Evolutionary conservation across 768 basidiomycete species (phyloP).

Genomic region (Erythrobasidium yunnanense): DNA sequence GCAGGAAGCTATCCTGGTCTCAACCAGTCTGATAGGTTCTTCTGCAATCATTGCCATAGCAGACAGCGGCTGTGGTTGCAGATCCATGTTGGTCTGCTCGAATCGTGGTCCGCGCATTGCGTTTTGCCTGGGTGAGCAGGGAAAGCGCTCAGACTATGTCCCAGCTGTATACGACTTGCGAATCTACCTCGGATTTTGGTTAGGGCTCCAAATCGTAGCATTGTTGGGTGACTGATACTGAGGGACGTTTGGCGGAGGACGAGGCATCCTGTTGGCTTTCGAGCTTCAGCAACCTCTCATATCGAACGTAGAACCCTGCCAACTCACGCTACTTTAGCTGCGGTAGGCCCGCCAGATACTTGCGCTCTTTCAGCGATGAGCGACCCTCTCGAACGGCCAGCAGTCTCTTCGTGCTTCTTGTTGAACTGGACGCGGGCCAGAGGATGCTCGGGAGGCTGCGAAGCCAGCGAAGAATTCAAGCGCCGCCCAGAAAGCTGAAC

Average conservation of each 20-base stretch:
- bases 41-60: constrained; percentile 81
- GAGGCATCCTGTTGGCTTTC: constrained; percentile 19
- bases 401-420: neutral
- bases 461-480: too few species aligned
- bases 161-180: too few species aligned
- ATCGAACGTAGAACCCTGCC: neutral
- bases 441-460: neutral
- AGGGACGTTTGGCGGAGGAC: constrained; percentile 31
- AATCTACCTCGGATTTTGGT: constrained; percentile 58
- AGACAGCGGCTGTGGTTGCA: constrained; percentile 78
- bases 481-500: too few species aligned
- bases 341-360: constrained; percentile 14
- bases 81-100: constrained; percentile 76
- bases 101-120: constrained; percentile 60
- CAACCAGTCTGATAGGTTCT: constrained; percentile 71
- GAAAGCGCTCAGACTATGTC: too few species aligned
- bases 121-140: constrained; percentile 37
- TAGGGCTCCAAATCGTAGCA: constrained; percentile 70
- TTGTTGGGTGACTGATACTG: constrained; percentile 67
- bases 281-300: neutral
- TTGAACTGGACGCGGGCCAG: constrained; percentile 3
- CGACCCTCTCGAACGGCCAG: neutral
- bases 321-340: constrained; percentile 22
- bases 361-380: neutral
- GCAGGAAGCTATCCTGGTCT: constrained; percentile 76